Evolutionary conservation across 495 filamentous ascomycete species (phyloP), one percentile per base, ranked within the genome.

Genomic region (Acidomyces sp.): DNA sequence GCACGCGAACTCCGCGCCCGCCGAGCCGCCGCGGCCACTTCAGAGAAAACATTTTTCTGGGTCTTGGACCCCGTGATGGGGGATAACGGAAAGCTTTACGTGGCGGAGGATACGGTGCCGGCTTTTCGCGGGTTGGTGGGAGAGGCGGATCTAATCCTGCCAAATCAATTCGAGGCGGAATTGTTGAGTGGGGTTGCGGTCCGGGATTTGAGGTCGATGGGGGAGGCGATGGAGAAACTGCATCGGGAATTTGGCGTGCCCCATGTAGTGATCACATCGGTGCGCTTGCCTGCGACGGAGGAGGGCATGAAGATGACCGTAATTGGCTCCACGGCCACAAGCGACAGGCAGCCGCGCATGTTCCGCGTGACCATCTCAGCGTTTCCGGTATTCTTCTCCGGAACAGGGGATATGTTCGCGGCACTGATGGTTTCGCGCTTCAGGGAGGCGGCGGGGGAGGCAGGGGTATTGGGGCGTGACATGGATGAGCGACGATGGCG

Each of bases 1-100:
- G 88, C 72, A 3, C 65, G 74, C 44, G 85, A 94, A 49, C 66
- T 94, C 32, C 80, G 80, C 57, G 65, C 67, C 31, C 80, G 77
- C 37, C 80, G 80, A 57, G 65, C 67, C 31, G 80, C 76, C 37
- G 69, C 72, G 4, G 62, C 63, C 22, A 64, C 64, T 12, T 72
- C 72, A 22, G 74, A 80, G 0, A 85, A 85, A 0, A 77, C 73
- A 18, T 90, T 95, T 63, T 95, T 95, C 62, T 95, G 87, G 87
- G 78, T 93, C n/a, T 67, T 97, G 31, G 90, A 97, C 57, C 90
- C 90, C 0, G 92, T 97, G 11, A 97, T 97, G 90, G 90, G 90
- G 31, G 90, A 97, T 55, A 81, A 93, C 53, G 92, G 84, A 24
- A 74, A 72, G 26, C 65, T 96, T 16, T 97, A 97, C 58, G 85